A percentile compares a stretch with the other conserved stretches of the same genome.
phyloP scores from a whole-genome alignment of 2,329 filamentous ascomycete genomes.

The Thielaviopsis populi region DNA sequence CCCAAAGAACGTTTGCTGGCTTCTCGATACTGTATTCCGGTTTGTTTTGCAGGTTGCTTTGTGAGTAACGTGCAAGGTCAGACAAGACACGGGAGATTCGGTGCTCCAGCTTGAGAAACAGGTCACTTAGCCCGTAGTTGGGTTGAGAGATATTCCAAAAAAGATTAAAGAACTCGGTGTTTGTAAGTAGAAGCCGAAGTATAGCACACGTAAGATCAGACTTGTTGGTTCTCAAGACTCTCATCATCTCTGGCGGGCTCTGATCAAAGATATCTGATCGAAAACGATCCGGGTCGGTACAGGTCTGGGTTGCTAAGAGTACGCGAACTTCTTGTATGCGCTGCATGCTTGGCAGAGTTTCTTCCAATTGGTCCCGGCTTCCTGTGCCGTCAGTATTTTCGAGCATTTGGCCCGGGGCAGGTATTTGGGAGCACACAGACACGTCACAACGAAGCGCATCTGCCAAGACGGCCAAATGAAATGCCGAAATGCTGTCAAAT shows the following conservation, averaged over 20 bases:
- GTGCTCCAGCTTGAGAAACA: conserved; percentile 34
- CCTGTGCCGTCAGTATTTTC: no score
- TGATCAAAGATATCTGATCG: conserved; percentile 32
- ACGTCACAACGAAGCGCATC: conserved; percentile 37
- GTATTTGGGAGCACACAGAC: conserved; percentile 19
- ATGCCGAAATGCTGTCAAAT: conserved; percentile 34
- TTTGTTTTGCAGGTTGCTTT: background rate
- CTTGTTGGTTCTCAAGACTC: conserved; percentile 25
- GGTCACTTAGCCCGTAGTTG: conserved; percentile 30
- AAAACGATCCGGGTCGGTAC: conserved; percentile 28
- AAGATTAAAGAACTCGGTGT: conserved; percentile 40
- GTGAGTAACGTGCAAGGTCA: conserved; percentile 27
- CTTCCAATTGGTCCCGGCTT: background rate
- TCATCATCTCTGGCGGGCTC: conserved; percentile 22
- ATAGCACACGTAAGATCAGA: conserved; percentile 37
- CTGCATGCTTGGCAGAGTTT: conserved; percentile 17
- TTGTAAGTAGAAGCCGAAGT: conserved; percentile 38
- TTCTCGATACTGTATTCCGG: conserved; percentile 21
- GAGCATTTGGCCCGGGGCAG: background rate
- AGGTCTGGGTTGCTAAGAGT: conserved; percentile 34
- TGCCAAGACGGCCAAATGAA: conserved; percentile 37
- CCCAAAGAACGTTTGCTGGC: conserved; percentile 33
- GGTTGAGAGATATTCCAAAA: conserved; percentile 33
- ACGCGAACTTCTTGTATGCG: conserved; percentile 37
- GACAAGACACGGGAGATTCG: conserved; percentile 33